Conservation (phyloP, 352 stramenopile species). For the Globisporangium apiculatum region DNA sequence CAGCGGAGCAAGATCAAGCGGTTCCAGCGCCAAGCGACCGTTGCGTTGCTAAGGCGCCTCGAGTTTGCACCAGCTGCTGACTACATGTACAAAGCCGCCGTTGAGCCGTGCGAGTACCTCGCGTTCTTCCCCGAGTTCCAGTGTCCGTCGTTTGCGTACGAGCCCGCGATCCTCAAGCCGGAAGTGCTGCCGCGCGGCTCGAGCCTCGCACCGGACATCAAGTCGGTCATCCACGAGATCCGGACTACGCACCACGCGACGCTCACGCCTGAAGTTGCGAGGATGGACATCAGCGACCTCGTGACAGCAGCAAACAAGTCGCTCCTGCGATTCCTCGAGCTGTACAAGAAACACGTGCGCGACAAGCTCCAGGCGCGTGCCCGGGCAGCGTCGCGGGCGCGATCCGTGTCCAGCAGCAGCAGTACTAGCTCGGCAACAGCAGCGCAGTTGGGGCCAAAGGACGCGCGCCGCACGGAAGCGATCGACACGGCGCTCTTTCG, state of each 20-base stretch:
- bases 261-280: slow-evolving; percentile 56
- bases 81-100: slow-evolving; percentile 81
- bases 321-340: slow-evolving; percentile 73
- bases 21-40: slow-evolving; percentile 79
- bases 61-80: slow-evolving; percentile 75
- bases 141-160: slow-evolving; percentile 77
- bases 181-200: slow-evolving; percentile 73
- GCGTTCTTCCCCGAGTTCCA: slow-evolving; percentile 82
- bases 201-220: slow-evolving; percentile 71
- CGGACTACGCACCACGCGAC: slow-evolving; percentile 34
- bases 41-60: slow-evolving; percentile 66
- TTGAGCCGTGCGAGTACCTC: slow-evolving; percentile 83
- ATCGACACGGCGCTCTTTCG: slow-evolving; percentile 83
- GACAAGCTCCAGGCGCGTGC: slow-evolving; percentile 46
- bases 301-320: slow-evolving; percentile 53
- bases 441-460: slow-evolving; percentile 32
- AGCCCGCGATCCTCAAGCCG: slow-evolving; percentile 73
- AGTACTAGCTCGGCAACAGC: not conserved
- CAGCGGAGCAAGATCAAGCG: slow-evolving; percentile 86
- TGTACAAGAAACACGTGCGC: slow-evolving; percentile 81
- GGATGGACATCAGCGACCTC: slow-evolving; percentile 45
- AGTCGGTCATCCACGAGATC: slow-evolving; percentile 68
- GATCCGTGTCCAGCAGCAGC: slow-evolving; percentile 24
- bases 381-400: slow-evolving; percentile 27
- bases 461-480: slow-evolving; percentile 67